Percentiles rank a stretch among this genome's conserved stretches.
Evolutionary conservation across 345 rosid species (phyloP).

Genomic region (Ceriops zippeliana): DNA sequence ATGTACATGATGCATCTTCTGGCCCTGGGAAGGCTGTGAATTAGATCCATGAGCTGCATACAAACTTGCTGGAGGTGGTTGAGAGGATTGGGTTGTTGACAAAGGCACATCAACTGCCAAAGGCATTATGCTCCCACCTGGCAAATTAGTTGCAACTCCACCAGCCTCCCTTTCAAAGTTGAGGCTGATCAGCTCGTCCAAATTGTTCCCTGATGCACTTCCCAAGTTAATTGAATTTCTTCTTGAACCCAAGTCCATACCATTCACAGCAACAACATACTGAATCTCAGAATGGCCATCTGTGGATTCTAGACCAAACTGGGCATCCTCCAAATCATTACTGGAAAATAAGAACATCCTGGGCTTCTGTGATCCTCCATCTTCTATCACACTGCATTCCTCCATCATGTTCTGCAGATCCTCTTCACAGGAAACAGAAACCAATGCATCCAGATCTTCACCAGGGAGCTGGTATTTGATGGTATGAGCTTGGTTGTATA

Average conservation of each 20-base stretch:
- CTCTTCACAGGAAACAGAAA: constrained; percentile 34
- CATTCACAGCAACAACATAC: constrained; percentile 35
- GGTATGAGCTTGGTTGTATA: constrained; percentile 20
- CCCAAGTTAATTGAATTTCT: constrained; percentile 26
- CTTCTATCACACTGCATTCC: constrained; percentile 26
- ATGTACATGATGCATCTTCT: constrained; percentile 32
- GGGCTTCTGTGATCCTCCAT: constrained; percentile 26
- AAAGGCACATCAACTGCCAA: constrained; percentile 8
- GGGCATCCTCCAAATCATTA: constrained; percentile 25
- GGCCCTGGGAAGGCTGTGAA: constrained; percentile 36
- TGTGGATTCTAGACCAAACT: constrained; percentile 18
- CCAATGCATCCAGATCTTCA: constrained; percentile 33
- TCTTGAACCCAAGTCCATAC: constrained; percentile 31
- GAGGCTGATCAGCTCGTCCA: constrained; percentile 26
- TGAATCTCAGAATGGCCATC: constrained; percentile 34
- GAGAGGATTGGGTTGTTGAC: constrained; percentile 33
- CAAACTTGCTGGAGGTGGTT: constrained; percentile 23
- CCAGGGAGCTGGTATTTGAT: constrained; percentile 37
- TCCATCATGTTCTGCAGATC: constrained; percentile 40
- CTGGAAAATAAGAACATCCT: constrained; percentile 32
- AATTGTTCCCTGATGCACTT: constrained; percentile 24
- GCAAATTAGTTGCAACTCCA: constrained; percentile 6
- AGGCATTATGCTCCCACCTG: constrained; percentile 7
- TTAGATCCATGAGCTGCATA: constrained; percentile 33
- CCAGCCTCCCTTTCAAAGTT: constrained; percentile 14